phyloP scores from a whole-genome alignment of 2,329 filamentous ascomycete species.

The Aspergillus spinulosporus region DNA sequence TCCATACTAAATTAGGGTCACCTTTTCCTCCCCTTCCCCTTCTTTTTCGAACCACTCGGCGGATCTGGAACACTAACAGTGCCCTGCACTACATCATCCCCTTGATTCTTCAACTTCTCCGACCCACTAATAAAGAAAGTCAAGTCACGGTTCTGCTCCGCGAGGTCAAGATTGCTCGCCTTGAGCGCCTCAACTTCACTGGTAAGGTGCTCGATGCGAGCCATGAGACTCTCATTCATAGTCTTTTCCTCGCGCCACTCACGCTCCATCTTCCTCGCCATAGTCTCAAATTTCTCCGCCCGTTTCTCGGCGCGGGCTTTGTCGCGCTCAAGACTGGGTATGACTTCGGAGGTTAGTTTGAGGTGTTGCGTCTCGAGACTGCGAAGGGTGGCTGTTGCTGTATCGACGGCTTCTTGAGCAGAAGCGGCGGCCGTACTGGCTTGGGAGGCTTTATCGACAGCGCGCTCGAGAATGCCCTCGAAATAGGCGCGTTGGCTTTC shows the following conservation, averaged over 20 bases:
- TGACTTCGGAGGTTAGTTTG: conserved; percentile 54
- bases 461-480: conserved; percentile 85
- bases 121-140: conserved; percentile 83
- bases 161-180: conserved; percentile 67
- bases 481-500: conserved; percentile 93
- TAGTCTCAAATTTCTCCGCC: conserved; percentile 69
- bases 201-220: conserved; percentile 68
- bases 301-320: conserved; percentile 67
- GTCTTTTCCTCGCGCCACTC: conserved; percentile 84
- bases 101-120: conserved; percentile 71
- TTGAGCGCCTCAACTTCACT: conserved; percentile 60
- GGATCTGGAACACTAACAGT: conserved; percentile 65
- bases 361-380: conserved; percentile 59
- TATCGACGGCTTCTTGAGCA: conserved; percentile 65
- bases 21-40: conserved; percentile 35
- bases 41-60: conserved; percentile 50
- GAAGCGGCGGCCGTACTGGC: conserved; percentile 58
- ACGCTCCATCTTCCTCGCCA: conserved; percentile 73
- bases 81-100: conserved; percentile 74
- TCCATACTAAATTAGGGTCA: not conserved
- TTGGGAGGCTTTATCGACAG: conserved; percentile 81
- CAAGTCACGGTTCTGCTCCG: conserved; percentile 84
- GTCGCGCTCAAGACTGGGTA: conserved; percentile 72
- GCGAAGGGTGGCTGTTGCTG: conserved; percentile 56
- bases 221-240: conserved; percentile 76